phyloP scores from a whole-genome alignment of 2,329 filamentous ascomycete genomes.

The Ceratocystis eucalypticola region DNA sequence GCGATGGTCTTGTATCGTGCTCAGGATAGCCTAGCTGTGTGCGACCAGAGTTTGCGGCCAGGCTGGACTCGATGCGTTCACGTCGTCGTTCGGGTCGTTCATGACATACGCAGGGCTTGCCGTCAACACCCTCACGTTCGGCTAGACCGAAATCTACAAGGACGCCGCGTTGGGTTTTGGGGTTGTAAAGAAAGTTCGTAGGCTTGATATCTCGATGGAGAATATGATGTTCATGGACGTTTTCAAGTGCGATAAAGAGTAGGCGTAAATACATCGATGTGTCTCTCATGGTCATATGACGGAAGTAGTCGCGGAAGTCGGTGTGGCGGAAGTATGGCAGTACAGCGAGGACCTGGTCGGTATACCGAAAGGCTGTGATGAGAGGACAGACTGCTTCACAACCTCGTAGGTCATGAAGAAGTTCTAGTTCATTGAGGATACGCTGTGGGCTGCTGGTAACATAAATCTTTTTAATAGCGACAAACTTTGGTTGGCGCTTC shows the following conservation, averaged over 20 bases:
- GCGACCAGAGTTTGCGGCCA: constrained; percentile 40
- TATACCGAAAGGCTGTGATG: constrained; percentile 89
- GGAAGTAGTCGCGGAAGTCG: constrained; percentile 91
- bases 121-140: constrained; percentile 65
- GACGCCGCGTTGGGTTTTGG: constrained; percentile 64
- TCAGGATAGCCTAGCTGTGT: constrained; percentile 57
- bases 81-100: constrained; percentile 50
- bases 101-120: constrained; percentile 70
- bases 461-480: constrained; percentile 98
- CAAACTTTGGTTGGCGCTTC: constrained; percentile 49
- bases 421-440: constrained; percentile 90
- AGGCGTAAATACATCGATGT: constrained; percentile 83
- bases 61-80: constrained; percentile 43
- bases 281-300: constrained; percentile 71
- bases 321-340: constrained; percentile 91
- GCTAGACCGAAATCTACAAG: constrained; percentile 98
- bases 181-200: constrained; percentile 93
- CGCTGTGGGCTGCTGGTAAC: constrained; percentile 88
- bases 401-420: constrained; percentile 73
- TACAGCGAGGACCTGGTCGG: constrained; percentile 89
- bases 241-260: constrained; percentile 69
- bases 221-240: constrained; percentile 72
- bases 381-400: constrained; percentile 82
- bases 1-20: constrained; percentile 72
- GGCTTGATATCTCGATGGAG: constrained; percentile 95